Evolutionary conservation across 208 protist genomes (phyloP).

Genomic region (Wallacemonas sp.): DNA sequence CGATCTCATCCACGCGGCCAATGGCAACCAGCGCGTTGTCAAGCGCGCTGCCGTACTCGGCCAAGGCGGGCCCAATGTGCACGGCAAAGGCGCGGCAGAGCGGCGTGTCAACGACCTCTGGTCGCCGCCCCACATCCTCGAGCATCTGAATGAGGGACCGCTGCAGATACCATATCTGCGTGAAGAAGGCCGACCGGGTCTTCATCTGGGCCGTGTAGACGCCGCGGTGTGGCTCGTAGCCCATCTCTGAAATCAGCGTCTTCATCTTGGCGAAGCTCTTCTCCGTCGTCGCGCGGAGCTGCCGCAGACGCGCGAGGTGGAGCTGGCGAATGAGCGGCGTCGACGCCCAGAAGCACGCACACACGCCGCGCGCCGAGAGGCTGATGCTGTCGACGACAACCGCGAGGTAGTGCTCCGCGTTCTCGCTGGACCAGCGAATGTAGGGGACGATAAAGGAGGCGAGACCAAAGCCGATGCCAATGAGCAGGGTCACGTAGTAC

Average conservation of each 20-base stretch:
- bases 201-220: constrained; percentile 58
- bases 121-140: constrained; percentile 67
- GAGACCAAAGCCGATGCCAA: constrained; percentile 72
- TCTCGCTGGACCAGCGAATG: constrained; percentile 85
- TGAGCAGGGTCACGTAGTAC: constrained; percentile 76
- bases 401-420: constrained; percentile 65
- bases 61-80: constrained; percentile 51
- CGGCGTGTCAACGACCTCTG: constrained; percentile 61
- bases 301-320: constrained; percentile 68
- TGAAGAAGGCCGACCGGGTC: constrained; percentile 60
- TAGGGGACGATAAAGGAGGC: constrained; percentile 78
- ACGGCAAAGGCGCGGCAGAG: constrained; percentile 68
- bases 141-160: constrained; percentile 76
- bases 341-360: constrained; percentile 74
- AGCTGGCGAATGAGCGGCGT: constrained; percentile 73
- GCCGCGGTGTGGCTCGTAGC: constrained; percentile 82
- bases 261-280: constrained; percentile 50
- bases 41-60: constrained; percentile 66
- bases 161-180: constrained; percentile 56
- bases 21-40: constrained; percentile 79
- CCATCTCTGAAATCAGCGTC: constrained; percentile 55
- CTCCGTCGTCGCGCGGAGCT: constrained; percentile 60
- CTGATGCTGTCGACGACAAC: constrained; percentile 76
- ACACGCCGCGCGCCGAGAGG: constrained; percentile 74
- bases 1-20: constrained; percentile 50